Evolutionary conservation across 176 grass and related monocot genomes (phyloP).

Genomic region (Oryza meyeriana): DNA sequence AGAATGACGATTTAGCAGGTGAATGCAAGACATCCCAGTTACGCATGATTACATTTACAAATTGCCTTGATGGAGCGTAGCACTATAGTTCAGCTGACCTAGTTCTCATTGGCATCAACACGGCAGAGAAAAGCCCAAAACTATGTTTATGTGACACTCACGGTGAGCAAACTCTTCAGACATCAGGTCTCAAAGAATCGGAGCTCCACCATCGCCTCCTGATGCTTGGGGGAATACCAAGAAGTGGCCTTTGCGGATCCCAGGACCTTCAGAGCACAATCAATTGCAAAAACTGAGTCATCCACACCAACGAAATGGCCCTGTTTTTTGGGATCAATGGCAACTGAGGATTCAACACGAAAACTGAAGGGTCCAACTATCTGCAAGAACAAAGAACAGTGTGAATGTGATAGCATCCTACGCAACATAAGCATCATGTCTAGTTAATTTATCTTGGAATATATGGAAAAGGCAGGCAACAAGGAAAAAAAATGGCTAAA

Average conservation of each 20-base stretch:
- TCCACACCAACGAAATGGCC: conserved; percentile 51
- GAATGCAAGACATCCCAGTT: neutral
- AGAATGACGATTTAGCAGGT: neutral
- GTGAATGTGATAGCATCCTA: conserved; percentile 9
- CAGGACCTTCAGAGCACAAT: conserved; percentile 91
- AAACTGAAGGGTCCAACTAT: conserved; percentile 92
- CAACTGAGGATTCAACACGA: conserved; percentile 68
- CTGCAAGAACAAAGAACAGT: conserved; percentile 30
- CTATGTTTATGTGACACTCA: neutral
- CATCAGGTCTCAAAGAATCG: conserved; percentile 82
- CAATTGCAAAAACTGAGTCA: conserved; percentile 74
- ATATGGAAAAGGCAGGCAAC: neutral
- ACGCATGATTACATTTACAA: neutral
- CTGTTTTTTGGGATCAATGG: conserved; percentile 48
- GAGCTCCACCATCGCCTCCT: conserved; percentile 88
- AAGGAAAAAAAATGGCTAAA: neutral
- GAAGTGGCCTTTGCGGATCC: conserved; percentile 93
- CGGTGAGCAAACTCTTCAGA: conserved; percentile 20
- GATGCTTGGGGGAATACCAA: conserved; percentile 78
- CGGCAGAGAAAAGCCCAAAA: neutral
- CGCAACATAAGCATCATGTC: neutral
- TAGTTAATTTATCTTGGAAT: conserved; percentile 7
- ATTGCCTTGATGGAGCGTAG: neutral
- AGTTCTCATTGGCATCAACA: neutral
- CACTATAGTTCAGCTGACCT: neutral